phyloP scores from a whole-genome alignment of 2,329 filamentous ascomycete species.

The Sordariomycetes sp. region DNA sequence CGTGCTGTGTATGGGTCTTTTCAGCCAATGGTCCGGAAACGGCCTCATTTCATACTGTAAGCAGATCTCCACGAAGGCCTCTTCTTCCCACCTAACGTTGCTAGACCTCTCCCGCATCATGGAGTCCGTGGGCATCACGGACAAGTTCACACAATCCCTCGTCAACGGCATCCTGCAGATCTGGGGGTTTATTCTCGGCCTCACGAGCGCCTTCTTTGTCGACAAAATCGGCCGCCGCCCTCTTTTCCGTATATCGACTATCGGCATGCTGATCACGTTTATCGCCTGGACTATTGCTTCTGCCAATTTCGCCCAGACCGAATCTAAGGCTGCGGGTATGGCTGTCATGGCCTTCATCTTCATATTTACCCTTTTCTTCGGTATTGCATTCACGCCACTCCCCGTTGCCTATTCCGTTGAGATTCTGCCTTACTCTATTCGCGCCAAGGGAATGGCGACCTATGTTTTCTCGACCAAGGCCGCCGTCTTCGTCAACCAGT shows the following conservation, averaged over 20 bases:
- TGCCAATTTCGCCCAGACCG: conserved; percentile 23
- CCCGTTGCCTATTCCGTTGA: conserved; percentile 32
- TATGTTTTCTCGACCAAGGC: conserved; percentile 51
- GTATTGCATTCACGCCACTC: conserved; percentile 13
- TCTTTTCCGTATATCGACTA: conserved; percentile 34
- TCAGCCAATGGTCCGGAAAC: conserved; percentile 25
- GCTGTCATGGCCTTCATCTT: conserved; percentile 22
- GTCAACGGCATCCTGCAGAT: conserved; percentile 28
- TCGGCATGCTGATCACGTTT: conserved; percentile 31
- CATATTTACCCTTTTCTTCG: conserved; percentile 27
- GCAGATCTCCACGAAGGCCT: too few species aligned
- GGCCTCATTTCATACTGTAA: conserved; percentile 6
- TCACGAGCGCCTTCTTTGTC: conserved; percentile 30
- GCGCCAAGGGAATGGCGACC: conserved; percentile 30
- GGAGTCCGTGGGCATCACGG: conserved; percentile 27
- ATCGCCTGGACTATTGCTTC: conserved; percentile 37
- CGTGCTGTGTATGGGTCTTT: conserved; percentile 32
- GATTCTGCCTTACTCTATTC: conserved; percentile 26
- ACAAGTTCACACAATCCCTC: conserved; percentile 24
- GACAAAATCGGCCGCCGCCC: conserved; percentile 30
- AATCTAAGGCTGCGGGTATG: conserved; percentile 15
- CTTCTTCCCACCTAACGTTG: too few species aligned
- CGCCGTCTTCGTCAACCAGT: conserved; percentile 22
- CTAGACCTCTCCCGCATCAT: conserved; percentile 28
- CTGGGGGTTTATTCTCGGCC: neutral